These are phyloP conservation scores for Nitzschia sp. DNA, from an alignment of 108 stramenopile species.

Conservation along the genomic window DNA sequence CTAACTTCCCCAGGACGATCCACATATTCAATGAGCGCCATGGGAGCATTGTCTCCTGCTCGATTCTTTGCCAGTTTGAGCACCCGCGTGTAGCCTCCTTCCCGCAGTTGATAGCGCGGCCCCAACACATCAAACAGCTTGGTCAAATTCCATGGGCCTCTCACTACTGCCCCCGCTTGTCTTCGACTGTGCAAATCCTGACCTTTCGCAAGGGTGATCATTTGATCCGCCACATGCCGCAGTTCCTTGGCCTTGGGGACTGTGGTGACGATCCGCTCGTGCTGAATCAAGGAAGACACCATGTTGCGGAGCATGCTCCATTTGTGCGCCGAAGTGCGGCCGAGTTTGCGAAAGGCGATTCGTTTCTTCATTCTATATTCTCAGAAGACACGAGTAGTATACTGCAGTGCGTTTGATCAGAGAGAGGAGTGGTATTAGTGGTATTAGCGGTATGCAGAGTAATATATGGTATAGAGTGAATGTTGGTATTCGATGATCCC, in stretches of 20 bases:
- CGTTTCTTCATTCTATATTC: slow-evolving; percentile 70
- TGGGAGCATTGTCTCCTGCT: slow-evolving; percentile 92
- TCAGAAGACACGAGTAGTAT: neutral
- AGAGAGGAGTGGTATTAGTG: too few relatives aligned
- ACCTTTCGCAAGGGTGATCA: slow-evolving; percentile 78
- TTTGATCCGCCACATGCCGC: slow-evolving; percentile 87
- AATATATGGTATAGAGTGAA: too few relatives aligned
- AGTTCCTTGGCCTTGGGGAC: slow-evolving; percentile 95
- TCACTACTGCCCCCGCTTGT: slow-evolving; percentile 61
- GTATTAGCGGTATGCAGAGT: too few relatives aligned
- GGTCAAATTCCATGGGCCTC: slow-evolving; percentile 71
- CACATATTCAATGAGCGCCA: slow-evolving; percentile 99
- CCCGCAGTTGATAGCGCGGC: slow-evolving; percentile 89
- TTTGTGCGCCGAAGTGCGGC: slow-evolving; percentile 77
- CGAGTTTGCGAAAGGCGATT: slow-evolving; percentile 79
- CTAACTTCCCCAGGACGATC: slow-evolving; percentile 95
- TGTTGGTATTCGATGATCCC: too few relatives aligned
- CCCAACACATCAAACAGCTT: slow-evolving; percentile 96
- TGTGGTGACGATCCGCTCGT: slow-evolving; percentile 98
- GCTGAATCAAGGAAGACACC: slow-evolving; percentile 95
- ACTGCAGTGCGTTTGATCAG: too few relatives aligned
- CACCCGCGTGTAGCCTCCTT: slow-evolving; percentile 97
- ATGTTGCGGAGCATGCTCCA: slow-evolving; percentile 90
- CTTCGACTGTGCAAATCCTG: slow-evolving; percentile 56
- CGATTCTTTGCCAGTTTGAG: slow-evolving; percentile 87